phyloP scores from a whole-genome alignment of 495 filamentous ascomycete species.

The Penicillium egyptiacum region DNA sequence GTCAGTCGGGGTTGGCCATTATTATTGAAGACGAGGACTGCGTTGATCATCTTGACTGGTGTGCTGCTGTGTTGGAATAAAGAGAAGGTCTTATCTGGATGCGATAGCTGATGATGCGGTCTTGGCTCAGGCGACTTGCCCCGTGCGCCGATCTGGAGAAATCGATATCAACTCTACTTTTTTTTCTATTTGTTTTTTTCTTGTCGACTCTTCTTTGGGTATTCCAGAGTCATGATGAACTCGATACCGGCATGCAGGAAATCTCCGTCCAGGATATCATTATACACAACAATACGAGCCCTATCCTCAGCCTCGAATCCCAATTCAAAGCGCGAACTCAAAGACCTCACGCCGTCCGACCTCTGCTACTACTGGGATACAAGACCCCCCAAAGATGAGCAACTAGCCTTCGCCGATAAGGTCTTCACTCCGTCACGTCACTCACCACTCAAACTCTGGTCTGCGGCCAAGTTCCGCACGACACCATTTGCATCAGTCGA shows the following conservation, averaged over 20 bases:
- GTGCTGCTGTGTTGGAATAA: not conserved
- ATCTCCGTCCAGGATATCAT: not conserved
- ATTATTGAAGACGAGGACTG: constrained; percentile 98
- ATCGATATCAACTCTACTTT: constrained; percentile 4
- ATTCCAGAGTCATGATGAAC: not conserved
- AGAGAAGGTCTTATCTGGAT: not conserved
- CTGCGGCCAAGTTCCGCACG: constrained; percentile 68
- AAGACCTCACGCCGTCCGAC: constrained; percentile 38
- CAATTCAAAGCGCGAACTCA: constrained; percentile 30
- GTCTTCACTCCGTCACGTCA: constrained; percentile 60
- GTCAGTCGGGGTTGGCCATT: constrained; percentile 93
- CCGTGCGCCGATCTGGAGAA: constrained; percentile 19
- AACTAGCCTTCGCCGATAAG: constrained; percentile 56
- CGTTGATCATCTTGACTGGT: constrained; percentile 86
- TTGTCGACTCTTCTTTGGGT: not conserved
- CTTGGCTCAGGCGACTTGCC: constrained; percentile 16
- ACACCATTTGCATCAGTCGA: constrained; percentile 44
- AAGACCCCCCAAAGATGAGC: constrained; percentile 48
- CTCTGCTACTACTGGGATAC: constrained; percentile 60
- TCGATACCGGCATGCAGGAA: constrained; percentile 6
- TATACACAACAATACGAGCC: constrained; percentile 15
- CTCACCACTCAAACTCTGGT: constrained; percentile 67
- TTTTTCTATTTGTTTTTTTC: not conserved
- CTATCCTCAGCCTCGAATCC: constrained; percentile 23
- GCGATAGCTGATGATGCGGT: constrained; percentile 10